phyloP scores from a whole-genome alignment of 2,329 filamentous ascomycete species.

The Ophiognomonia clavigignenti-juglandacearum region DNA sequence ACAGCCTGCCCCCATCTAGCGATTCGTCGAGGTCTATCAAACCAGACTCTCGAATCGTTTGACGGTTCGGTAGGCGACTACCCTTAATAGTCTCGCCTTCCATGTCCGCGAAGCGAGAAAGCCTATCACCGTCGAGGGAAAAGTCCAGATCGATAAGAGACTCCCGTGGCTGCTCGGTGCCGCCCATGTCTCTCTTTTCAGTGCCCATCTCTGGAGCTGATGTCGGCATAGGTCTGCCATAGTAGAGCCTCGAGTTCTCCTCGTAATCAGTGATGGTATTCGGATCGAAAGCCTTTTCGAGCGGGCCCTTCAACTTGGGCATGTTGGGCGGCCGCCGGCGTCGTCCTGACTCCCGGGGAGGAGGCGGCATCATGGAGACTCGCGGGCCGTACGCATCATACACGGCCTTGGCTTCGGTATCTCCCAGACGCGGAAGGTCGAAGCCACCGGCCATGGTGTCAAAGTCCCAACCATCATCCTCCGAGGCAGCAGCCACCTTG shows the following conservation, averaged over 20 bases:
- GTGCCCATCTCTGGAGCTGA: slow-evolving; percentile 12
- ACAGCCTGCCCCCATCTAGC: slow-evolving; percentile 49
- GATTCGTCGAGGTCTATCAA: slow-evolving; percentile 61
- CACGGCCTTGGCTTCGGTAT: slow-evolving; percentile 52
- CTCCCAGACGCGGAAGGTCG: slow-evolving; percentile 50
- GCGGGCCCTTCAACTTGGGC: slow-evolving; percentile 51
- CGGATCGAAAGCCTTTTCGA: slow-evolving; percentile 63
- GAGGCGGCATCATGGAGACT: slow-evolving; percentile 43
- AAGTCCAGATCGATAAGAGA: slow-evolving; percentile 43
- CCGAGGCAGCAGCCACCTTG: slow-evolving; percentile 26
- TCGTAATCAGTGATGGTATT: slow-evolving; percentile 61
- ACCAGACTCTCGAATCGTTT: slow-evolving; percentile 15
- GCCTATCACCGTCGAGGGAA: slow-evolving; percentile 50
- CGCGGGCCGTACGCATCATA: slow-evolving; percentile 52
- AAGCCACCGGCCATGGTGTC: slow-evolving; percentile 59
- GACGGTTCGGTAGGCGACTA: not conserved
- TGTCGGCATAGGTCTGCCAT: slow-evolving; percentile 36
- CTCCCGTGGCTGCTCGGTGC: slow-evolving; percentile 33
- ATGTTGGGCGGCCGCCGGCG: slow-evolving; percentile 55
- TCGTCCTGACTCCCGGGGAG: slow-evolving; percentile 42
- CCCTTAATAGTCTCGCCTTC: slow-evolving; percentile 25
- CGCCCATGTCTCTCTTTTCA: not conserved
- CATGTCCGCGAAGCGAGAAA: slow-evolving; percentile 57
- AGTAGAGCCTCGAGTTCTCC: slow-evolving; percentile 58
- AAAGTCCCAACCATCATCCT: slow-evolving; percentile 62